Percentiles rank a stretch among this genome's conserved stretches.
Conservation (phyloP, 2,329 filamentous ascomycete genomes). For the Aspergillus ustus region DNA sequence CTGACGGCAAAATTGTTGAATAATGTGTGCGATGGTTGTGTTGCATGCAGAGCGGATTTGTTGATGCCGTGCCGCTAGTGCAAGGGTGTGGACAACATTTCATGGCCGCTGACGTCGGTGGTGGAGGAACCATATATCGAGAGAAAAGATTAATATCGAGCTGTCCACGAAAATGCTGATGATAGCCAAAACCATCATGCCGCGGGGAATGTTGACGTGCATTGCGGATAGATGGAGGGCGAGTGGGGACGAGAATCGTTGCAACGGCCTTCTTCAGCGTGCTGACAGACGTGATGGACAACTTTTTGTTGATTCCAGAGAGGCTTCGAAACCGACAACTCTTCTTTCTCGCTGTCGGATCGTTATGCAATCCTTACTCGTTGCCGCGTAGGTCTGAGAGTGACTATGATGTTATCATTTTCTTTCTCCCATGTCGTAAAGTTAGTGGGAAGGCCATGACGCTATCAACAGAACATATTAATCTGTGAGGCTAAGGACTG, state of each 20-base stretch:
- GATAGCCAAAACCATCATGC: neutral
- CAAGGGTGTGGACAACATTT: slow-evolving; percentile 23
- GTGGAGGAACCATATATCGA: neutral
- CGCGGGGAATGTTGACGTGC: neutral
- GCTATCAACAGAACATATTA: slow-evolving; percentile 6
- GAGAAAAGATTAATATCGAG: neutral
- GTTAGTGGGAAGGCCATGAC: slow-evolving; percentile 11
- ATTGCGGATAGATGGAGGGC: neutral
- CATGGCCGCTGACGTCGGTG: slow-evolving; percentile 36
- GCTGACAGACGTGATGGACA: neutral
- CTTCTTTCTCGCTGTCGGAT: neutral
- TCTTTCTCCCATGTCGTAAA: neutral
- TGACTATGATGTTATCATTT: neutral
- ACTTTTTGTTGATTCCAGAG: neutral
- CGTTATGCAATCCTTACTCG: neutral
- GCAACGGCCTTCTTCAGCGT: slow-evolving; percentile 1
- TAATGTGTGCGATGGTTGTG: slow-evolving; percentile 30
- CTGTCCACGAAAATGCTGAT: neutral
- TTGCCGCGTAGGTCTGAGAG: neutral
- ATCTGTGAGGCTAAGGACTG: neutral
- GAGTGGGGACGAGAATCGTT: neutral
- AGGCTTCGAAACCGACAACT: neutral
- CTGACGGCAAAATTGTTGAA: neutral
- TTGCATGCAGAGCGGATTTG: slow-evolving; percentile 10
- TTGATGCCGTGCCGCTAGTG: slow-evolving; percentile 10